Evolutionary conservation across 306 rosid genomes (phyloP).

Genomic region (Medicago lupulina): DNA sequence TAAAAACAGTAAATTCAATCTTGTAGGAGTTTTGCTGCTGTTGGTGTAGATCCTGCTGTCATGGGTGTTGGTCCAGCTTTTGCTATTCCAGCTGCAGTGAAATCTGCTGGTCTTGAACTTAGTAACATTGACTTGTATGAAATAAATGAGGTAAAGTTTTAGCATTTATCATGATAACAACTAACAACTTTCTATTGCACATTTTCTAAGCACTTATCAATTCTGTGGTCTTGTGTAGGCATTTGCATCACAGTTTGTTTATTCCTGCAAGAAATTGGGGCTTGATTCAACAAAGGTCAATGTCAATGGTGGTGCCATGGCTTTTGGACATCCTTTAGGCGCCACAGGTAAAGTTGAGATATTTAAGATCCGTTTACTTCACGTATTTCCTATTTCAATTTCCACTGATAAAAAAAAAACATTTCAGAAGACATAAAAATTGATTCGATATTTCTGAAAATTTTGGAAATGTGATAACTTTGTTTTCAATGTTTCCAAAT

Average conservation of each 20-base stretch:
- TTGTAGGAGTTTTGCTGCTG: constrained; percentile 86
- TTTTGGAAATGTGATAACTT: too few species aligned
- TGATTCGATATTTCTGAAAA: too few species aligned
- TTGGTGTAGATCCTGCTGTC: constrained; percentile 94
- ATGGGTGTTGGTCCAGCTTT: constrained; percentile 95
- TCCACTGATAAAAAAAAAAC: too few species aligned
- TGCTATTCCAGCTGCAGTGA: constrained; percentile 92
- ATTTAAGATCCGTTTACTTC: neutral
- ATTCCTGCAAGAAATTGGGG: constrained; percentile 78
- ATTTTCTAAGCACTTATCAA: constrained; percentile 28
- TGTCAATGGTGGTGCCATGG: constrained; percentile 94
- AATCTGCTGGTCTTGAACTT: constrained; percentile 87
- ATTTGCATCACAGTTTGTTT: constrained; percentile 90
- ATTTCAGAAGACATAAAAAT: too few species aligned
- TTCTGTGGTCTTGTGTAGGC: constrained; percentile 62
- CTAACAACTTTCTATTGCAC: neutral
- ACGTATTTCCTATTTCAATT: too few species aligned
- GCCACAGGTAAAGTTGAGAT: constrained; percentile 68
- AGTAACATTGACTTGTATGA: constrained; percentile 71
- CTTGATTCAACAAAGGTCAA: constrained; percentile 80
- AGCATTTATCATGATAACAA: neutral
- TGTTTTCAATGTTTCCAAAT: too few species aligned
- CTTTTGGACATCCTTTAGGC: constrained; percentile 94
- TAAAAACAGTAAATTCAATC: constrained; percentile 20
- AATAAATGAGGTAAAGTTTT: constrained; percentile 76